Conservation (phyloP, 805 yeast species). For the Saccharomycopsis malanga region DNA sequence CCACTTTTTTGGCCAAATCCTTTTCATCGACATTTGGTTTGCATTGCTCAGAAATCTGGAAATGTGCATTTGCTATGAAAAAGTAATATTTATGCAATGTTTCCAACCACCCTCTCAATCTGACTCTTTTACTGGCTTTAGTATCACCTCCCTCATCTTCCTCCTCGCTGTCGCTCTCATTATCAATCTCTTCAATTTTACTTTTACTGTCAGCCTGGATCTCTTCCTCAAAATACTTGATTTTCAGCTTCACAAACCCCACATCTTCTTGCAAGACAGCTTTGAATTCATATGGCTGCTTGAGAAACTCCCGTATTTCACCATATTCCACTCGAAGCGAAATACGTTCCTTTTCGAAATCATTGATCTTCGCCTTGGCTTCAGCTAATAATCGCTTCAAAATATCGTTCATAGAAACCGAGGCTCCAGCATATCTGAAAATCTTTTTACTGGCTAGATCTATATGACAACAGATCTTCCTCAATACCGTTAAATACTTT, state of each 20-base stretch:
- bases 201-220: slow-evolving; percentile 5
- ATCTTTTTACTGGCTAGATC: slow-evolving; percentile 30
- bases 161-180: slow-evolving; percentile 17
- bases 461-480: slow-evolving; percentile 84
- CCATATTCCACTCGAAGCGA: slow-evolving; percentile 52
- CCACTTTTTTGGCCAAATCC: slow-evolving; percentile 23
- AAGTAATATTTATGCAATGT: slow-evolving; percentile 71
- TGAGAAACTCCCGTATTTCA: slow-evolving; percentile 54
- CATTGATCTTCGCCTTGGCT: slow-evolving; percentile 36
- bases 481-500: slow-evolving; percentile 57
- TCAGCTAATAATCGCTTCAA: slow-evolving; percentile 55
- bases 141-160: slow-evolving; percentile 24
- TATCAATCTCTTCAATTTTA: slow-evolving; percentile 11
- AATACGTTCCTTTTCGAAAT: slow-evolving; percentile 26
- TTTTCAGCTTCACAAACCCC: slow-evolving; percentile 18
- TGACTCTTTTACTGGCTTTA: slow-evolving; percentile 22
- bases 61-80: slow-evolving; percentile 67
- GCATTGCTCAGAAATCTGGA: slow-evolving; percentile 41
- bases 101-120: slow-evolving; percentile 47
- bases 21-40: slow-evolving; percentile 18
- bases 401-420: slow-evolving; percentile 55
- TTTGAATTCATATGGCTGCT: slow-evolving; percentile 35
- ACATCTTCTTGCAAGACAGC: slow-evolving; percentile 9
- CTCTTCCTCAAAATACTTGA: slow-evolving; percentile 22
- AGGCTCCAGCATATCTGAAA: slow-evolving; percentile 30